Base-by-base conservation (phyloP, 805 yeast species). In the Pichia gijzeniarum region DNA sequence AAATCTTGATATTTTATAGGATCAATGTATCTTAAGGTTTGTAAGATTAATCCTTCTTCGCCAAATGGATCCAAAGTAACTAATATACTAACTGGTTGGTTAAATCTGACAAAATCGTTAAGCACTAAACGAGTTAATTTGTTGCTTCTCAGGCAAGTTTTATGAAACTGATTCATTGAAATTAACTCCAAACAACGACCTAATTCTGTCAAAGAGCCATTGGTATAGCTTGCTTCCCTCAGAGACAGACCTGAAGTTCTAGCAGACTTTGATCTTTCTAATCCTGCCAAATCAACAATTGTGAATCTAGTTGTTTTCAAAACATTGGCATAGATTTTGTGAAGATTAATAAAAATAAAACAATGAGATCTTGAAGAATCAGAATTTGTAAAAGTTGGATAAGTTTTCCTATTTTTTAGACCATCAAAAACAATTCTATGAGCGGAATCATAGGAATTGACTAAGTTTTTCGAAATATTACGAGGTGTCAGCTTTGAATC, bases 321-420 rank as follows among this genome's bases (percentile, higher is more conserved):
- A 38, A 53, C 39, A 17, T 41, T 43, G 20, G 63, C 62, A 44
- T 50, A 48, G 9, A 51, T 10, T 25, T 51, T 18, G 49, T 46
- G 52, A 33, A 53, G 33, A 35, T 53, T 46, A 16, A 76, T 62
- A 44, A 69, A 67, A 3, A 71, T 60, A 51, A 77, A 73, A n/a
- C 76, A 68, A 52, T 76, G 81, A 1, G 80, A 75, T 49, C 80
- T 65, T 8, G 78, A 71, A 5, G 79, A 72, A 7, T 60, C 61
- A 8, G 51, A 49, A 52, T 76, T 75, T 45, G 72, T 56, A 35
- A 63, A 68, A 0, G 80, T 77, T 4, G 72, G 50, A 28, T 68
- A 63, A 4, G 73, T 67, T 40, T 75, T 62, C 41, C 69, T 53
- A 32, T 48, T 57, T 21, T 57, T 52, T 19, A 70, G 58, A 7